Evolutionary conservation across 2,329 filamentous ascomycete genomes (phyloP).

Genomic region (Sporothrix variecibatus): DNA sequence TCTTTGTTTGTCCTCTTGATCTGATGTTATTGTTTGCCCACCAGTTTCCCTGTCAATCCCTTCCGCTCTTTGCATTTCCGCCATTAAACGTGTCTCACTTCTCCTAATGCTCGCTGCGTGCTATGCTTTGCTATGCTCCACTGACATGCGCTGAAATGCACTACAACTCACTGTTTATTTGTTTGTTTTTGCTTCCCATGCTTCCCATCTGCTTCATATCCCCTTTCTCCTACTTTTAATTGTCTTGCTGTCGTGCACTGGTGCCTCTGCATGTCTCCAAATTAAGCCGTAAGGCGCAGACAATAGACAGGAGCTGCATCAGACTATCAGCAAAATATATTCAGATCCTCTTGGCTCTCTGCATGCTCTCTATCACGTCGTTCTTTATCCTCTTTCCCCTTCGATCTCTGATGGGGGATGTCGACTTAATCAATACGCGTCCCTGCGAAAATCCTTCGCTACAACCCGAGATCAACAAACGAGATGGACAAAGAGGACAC

Average conservation of each 20-base stretch:
- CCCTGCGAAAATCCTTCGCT: slow-evolving; percentile 15
- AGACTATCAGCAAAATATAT: not conserved
- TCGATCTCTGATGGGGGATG: not conserved
- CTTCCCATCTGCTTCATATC: not conserved
- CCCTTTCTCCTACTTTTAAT: not conserved
- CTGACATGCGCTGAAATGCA: not conserved
- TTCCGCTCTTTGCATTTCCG: not conserved
- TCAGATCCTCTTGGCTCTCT: not conserved
- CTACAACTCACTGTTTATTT: not conserved
- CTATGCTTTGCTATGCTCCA: not conserved
- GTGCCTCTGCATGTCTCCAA: not conserved
- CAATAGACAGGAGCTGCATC: not conserved
- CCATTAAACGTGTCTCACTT: slow-evolving; percentile 12
- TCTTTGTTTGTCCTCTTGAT: not conserved
- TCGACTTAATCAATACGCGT: slow-evolving; percentile 4
- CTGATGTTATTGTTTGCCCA: not conserved
- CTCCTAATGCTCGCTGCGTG: not conserved
- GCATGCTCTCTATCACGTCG: not conserved
- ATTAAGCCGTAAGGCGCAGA: not conserved
- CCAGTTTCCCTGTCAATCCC: not conserved
- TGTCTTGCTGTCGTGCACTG: not conserved
- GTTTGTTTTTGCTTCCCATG: not conserved
- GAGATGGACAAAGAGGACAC: not conserved
- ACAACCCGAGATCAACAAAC: slow-evolving; percentile 6
- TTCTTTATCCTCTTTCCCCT: not conserved